Evolutionary conservation across 139 green algal genomes (phyloP).

Genomic region (Haematococcus lacustris): DNA sequence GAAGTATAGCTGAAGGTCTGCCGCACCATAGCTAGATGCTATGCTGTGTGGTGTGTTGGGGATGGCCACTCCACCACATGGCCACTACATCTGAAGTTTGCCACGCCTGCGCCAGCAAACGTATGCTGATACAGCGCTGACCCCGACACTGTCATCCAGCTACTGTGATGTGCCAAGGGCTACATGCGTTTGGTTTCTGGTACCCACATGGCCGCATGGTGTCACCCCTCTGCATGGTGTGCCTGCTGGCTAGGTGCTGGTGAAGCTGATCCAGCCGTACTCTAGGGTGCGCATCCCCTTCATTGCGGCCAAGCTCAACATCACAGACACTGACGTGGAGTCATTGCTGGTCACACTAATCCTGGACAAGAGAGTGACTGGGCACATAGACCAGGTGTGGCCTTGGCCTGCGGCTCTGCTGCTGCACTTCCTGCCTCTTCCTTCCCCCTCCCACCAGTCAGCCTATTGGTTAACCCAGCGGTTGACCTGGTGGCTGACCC

Average conservation of each 20-base stretch:
- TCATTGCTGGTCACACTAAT: constrained; percentile 91
- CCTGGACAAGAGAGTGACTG: constrained; percentile 77
- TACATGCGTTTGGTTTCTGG: no score
- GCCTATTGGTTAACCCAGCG: no score
- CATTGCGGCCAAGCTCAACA: constrained; percentile 83
- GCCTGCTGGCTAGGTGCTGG: constrained; percentile 61
- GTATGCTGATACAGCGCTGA: neutral
- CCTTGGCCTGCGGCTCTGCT: neutral
- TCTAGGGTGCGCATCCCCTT: constrained; percentile 84
- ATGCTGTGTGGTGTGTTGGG: no score
- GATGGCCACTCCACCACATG: no score
- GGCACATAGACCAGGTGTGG: constrained; percentile 90
- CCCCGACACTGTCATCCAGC: neutral
- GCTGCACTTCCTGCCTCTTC: neutral
- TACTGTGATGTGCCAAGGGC: no score
- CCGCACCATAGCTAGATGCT: no score
- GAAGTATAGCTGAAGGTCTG: no score
- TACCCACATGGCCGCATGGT: no score
- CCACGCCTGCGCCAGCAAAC: no score
- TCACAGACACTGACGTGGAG: constrained; percentile 87
- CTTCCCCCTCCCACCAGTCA: neutral
- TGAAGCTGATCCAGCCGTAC: constrained; percentile 89
- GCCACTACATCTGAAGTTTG: no score
- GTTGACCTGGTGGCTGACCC: no score
- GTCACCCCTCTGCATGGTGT: no score